These are phyloP conservation scores for Hyaloscypha hepaticicola DNA, from an alignment of 495 filamentous ascomycete species.

Conservation along the genomic window DNA sequence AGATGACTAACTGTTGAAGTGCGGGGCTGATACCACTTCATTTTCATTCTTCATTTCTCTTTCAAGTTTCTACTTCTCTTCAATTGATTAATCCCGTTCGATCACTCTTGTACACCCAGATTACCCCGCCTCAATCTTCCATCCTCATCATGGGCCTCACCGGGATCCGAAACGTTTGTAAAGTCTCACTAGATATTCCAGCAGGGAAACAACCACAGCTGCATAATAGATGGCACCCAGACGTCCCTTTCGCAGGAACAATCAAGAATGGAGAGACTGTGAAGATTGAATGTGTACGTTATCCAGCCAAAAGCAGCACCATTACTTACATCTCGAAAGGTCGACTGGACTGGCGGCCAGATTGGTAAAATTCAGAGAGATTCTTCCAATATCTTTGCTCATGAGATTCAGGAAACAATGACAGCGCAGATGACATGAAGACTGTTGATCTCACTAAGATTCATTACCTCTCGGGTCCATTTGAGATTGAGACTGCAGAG, in stretches of 20 bases:
- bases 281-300: constrained; percentile 77
- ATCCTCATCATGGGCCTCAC: constrained; percentile 50
- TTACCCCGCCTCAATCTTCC: neutral
- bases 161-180: constrained; percentile 63
- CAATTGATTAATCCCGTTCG: neutral
- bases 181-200: constrained; percentile 73
- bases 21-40: constrained; percentile 3
- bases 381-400: neutral
- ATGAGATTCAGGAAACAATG: constrained; percentile 59
- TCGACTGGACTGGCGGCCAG: constrained; percentile 89
- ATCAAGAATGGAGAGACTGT: constrained; percentile 87
- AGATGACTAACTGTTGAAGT: constrained; percentile 6
- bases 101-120: neutral
- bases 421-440: constrained; percentile 82
- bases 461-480: constrained; percentile 90
- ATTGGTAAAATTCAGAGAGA: constrained; percentile 46
- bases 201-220: constrained; percentile 70
- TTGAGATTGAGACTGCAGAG: constrained; percentile 82
- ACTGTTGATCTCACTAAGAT: constrained; percentile 81
- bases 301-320: neutral
- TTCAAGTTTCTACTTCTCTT: neutral
- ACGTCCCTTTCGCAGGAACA: constrained; percentile 72
- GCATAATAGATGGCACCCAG: constrained; percentile 95
- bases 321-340: constrained; percentile 14
- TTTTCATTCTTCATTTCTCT: constrained; percentile 8